Evolutionary conservation across 2,329 filamentous ascomycete species (phyloP).

Genomic region (Aspergillus oerlinghausenensis): DNA sequence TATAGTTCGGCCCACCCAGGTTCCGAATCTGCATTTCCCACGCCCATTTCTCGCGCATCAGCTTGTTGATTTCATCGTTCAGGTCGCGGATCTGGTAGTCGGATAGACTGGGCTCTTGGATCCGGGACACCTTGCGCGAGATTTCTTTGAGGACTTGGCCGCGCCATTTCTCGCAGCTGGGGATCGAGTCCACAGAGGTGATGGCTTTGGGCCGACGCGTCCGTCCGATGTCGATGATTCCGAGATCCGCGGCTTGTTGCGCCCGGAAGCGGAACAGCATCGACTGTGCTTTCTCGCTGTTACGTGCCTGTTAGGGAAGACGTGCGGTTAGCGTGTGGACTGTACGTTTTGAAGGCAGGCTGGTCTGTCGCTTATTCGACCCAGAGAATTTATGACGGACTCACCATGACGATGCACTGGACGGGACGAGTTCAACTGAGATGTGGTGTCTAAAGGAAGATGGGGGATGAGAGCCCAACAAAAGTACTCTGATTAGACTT

Average conservation of each 20-base stretch:
- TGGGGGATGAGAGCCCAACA: slow-evolving; percentile 10
- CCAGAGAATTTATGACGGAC: not conserved
- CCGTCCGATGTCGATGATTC: slow-evolving; percentile 89
- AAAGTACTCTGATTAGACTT: slow-evolving; percentile 14
- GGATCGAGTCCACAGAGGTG: slow-evolving; percentile 77
- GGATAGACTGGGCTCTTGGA: slow-evolving; percentile 85
- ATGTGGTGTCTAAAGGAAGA: slow-evolving; percentile 14
- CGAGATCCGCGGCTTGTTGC: slow-evolving; percentile 90
- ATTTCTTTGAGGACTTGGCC: slow-evolving; percentile 97
- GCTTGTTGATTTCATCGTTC: slow-evolving; percentile 98
- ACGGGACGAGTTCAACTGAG: slow-evolving; percentile 11
- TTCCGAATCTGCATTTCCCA: slow-evolving; percentile 98
- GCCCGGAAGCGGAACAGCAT: slow-evolving; percentile 99
- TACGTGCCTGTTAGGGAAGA: slow-evolving; percentile 65
- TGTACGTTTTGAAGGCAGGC: not conserved
- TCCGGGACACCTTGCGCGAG: slow-evolving; percentile 90
- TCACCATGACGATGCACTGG: slow-evolving; percentile 27
- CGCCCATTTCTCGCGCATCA: slow-evolving; percentile 98
- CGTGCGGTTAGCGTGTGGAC: slow-evolving; percentile 14
- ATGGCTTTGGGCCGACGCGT: slow-evolving; percentile 88
- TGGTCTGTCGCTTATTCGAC: not conserved
- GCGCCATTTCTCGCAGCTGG: slow-evolving; percentile 93
- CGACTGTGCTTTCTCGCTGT: slow-evolving; percentile 97
- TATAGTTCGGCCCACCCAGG: slow-evolving; percentile 95
- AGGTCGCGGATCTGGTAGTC: slow-evolving; percentile 97